Evolutionary conservation across 2,329 filamentous ascomycete genomes (phyloP).

Genomic region (Knufia petricola): DNA sequence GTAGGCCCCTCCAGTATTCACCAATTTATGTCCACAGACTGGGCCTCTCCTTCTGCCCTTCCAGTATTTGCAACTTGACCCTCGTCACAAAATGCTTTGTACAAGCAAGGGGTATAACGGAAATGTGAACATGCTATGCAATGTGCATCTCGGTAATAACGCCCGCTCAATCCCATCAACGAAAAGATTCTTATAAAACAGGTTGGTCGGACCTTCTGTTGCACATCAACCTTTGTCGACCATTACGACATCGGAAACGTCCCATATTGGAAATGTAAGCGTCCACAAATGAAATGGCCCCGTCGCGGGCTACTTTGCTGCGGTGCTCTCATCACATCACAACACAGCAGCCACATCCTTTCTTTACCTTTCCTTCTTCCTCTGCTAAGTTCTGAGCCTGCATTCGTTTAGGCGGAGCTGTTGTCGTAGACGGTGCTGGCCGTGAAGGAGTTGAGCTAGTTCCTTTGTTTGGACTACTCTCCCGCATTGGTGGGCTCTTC

Average conservation of each 20-base stretch:
- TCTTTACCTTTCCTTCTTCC: constrained; percentile 46
- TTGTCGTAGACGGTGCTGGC: constrained; percentile 28
- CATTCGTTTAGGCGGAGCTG: constrained; percentile 32
- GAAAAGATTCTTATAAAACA: neutral
- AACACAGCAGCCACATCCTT: constrained; percentile 60
- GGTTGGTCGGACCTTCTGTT: neutral
- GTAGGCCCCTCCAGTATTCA: too few relatives aligned
- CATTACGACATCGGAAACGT: neutral
- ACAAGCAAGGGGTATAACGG: neutral
- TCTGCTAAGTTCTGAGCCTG: constrained; percentile 35
- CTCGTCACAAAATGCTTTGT: neutral
- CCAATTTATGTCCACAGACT: too few relatives aligned
- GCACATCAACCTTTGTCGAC: neutral
- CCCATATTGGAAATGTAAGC: neutral
- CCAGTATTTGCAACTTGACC: neutral
- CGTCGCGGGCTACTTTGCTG: neutral
- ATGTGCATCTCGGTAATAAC: neutral
- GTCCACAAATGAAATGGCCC: constrained; percentile 14
- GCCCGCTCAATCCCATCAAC: neutral
- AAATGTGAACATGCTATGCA: neutral
- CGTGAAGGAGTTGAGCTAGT: constrained; percentile 24
- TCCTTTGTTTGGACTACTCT: constrained; percentile 15
- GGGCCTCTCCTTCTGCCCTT: too few relatives aligned
- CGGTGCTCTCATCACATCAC: constrained; percentile 53
- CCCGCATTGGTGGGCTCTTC: constrained; percentile 27